These are phyloP conservation scores for Leccinum insigne DNA, from an alignment of 1,284 basidiomycete species.

Conservation along the genomic window DNA sequence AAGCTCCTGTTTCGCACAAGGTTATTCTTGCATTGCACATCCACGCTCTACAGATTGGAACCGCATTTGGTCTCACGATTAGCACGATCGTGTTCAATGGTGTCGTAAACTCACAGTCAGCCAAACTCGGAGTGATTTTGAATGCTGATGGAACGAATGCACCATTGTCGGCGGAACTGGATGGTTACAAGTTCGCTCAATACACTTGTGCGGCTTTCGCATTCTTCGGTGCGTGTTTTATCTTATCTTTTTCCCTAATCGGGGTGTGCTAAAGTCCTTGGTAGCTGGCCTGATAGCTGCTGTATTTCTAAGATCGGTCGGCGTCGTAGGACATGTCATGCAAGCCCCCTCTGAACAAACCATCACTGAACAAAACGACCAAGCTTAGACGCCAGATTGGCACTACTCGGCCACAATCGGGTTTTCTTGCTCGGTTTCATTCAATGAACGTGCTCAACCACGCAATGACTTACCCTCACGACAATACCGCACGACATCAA, in stretches of 20 bases:
- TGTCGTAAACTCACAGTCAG: conserved; percentile 39
- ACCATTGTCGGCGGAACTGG: conserved; percentile 42
- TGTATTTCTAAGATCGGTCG: conserved; percentile 58
- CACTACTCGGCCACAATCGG: background rate
- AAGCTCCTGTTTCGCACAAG: conserved; percentile 5
- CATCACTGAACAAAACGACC: conserved; percentile 14
- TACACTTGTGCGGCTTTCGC: conserved; percentile 67
- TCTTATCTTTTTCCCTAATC: background rate
- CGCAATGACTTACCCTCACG: background rate
- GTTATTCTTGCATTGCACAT: background rate
- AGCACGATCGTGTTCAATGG: conserved; percentile 72
- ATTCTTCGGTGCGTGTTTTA: conserved; percentile 43
- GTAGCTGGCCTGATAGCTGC: conserved; percentile 51
- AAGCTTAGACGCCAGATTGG: background rate
- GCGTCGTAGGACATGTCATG: conserved; percentile 46
- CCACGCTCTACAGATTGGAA: conserved; percentile 54
- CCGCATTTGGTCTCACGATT: conserved; percentile 73
- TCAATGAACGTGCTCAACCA: background rate
- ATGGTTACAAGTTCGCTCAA: conserved; percentile 60
- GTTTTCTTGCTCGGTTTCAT: background rate
- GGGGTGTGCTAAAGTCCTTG: background rate
- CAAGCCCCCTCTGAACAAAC: conserved; percentile 25
- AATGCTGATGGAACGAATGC: conserved; percentile 33
- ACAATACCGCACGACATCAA: background rate
- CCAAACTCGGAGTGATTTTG: conserved; percentile 32